Evolutionary conservation across 192 early-diverging fungal species (phyloP), one percentile per base, ranked within the genome.

Genomic region (Diversispora epigaea): DNA sequence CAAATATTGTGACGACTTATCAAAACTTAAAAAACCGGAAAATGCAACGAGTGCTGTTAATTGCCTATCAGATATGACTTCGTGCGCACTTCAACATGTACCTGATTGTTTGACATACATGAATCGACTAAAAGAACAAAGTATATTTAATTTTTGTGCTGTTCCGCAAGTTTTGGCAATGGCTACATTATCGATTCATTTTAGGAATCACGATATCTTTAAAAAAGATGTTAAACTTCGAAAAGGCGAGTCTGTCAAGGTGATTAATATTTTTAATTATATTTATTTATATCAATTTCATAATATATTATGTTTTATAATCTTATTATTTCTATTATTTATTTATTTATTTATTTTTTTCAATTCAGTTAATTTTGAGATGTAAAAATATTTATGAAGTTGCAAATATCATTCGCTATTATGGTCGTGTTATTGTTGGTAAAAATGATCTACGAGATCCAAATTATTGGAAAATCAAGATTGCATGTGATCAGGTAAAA

Each of bases 111-210:
- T 99, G 39, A 91, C 90, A 55, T 99, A 98, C 80, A 83, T 99
- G 80, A 80, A 81, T 56, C 77, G 84, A 61, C 84, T 98, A 63
- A 77, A 84, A 61, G 91, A 98, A 70, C 90, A 88, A 25, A 88
- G 90, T 2, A 88, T 95, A 54, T 95, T 98, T 81, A 91, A 89
- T 76, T 98, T 98, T 80, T 94, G 93, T 77, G 98, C 98, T 14
- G 98, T 99, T 71, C 98, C 98, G n/a, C 97, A 99, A 86, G 91
- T 97, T 17, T 98, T 98, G 97, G 98, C 98, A 12, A 94, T 99
- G 76, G 91, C 98, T 39, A 93, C 95, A 3, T 80, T 99, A 19
- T 84, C 88, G 22, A 71, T 94, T 63, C 90, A 95, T 64, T 97
- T 93, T 80, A 93, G 95, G 83, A 96, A 96, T 81, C 80, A 89